These are phyloP conservation scores for Penicillium riverlandense DNA, from an alignment of 495 filamentous ascomycete species.

Conservation along the genomic window DNA sequence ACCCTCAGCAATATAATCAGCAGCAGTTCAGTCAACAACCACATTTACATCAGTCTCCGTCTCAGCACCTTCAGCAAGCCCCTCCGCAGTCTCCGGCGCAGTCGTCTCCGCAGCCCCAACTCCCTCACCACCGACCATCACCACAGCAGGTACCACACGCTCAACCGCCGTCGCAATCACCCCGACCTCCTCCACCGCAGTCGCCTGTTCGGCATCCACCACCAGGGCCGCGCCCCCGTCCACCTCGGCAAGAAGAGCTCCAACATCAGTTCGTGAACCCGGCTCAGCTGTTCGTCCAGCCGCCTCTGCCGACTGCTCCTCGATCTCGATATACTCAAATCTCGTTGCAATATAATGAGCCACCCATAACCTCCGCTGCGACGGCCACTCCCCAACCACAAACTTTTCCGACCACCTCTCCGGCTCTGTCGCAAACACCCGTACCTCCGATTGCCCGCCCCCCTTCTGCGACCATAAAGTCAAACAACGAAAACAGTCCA, in stretches of 20 bases:
- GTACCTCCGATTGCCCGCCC: constrained; percentile 1
- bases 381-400: constrained; percentile 14
- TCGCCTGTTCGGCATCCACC: constrained; percentile 10
- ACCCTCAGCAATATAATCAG: constrained; percentile 23
- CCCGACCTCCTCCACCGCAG: constrained; percentile 14
- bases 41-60: not conserved
- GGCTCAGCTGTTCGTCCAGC: constrained; percentile 31
- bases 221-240: constrained; percentile 14
- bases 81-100: constrained; percentile 1
- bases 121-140: constrained; percentile 6
- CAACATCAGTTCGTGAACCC: constrained; percentile 41
- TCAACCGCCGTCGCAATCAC: constrained; percentile 9
- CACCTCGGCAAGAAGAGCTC: constrained; percentile 13
- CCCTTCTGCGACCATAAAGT: not conserved
- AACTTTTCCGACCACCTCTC: constrained; percentile 8
- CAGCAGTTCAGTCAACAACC: constrained; percentile 9
- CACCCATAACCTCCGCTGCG: constrained; percentile 16
- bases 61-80: constrained; percentile 6
- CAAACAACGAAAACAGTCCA: not conserved
- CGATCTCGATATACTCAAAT: constrained; percentile 19
- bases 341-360: constrained; percentile 20
- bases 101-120: constrained; percentile 1
- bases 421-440: constrained; percentile 4
- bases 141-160: constrained; percentile 1
- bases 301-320: constrained; percentile 23